Percentiles rank a stretch among this genome's conserved stretches.
Conservation (phyloP, 164 flowering plant genomes). For the Magnolia kwangsiensis region DNA sequence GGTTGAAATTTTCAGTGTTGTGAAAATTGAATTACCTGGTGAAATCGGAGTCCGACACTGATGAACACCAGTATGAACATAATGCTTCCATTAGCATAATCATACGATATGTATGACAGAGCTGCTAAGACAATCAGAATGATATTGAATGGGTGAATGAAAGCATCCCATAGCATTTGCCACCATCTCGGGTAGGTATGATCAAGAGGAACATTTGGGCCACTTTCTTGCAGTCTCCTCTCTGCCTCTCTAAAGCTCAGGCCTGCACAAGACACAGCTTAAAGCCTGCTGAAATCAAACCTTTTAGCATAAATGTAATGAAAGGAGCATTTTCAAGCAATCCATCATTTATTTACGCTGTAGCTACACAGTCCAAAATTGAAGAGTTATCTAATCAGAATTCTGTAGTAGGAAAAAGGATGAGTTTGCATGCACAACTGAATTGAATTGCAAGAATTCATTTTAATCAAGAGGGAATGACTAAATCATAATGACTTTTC, state of each 20-base stretch:
- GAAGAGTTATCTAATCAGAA: neutral
- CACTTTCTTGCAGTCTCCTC: conserved; percentile 54
- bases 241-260: conserved; percentile 75
- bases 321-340: neutral
- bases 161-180: conserved; percentile 72
- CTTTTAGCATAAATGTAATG: neutral
- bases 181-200: conserved; percentile 67
- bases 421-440: neutral
- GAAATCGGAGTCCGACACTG: conserved; percentile 68
- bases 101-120: conserved; percentile 50
- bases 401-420: neutral
- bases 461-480: neutral
- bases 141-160: conserved; percentile 75
- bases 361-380: neutral
- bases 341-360: neutral
- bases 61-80: conserved; percentile 63
- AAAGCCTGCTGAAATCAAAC: neutral
- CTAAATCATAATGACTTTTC: neutral
- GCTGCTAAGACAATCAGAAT: conserved; percentile 60
- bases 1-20: too few relatives aligned
- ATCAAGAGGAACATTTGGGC: conserved; percentile 63
- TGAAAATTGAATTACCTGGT: conserved; percentile 42
- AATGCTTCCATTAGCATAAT: conserved; percentile 58
- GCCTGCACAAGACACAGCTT: conserved; percentile 32
- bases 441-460: neutral